These are phyloP conservation scores for Omphalotus olearius DNA, from an alignment of 1,284 basidiomycete species.

Conservation along the genomic window DNA sequence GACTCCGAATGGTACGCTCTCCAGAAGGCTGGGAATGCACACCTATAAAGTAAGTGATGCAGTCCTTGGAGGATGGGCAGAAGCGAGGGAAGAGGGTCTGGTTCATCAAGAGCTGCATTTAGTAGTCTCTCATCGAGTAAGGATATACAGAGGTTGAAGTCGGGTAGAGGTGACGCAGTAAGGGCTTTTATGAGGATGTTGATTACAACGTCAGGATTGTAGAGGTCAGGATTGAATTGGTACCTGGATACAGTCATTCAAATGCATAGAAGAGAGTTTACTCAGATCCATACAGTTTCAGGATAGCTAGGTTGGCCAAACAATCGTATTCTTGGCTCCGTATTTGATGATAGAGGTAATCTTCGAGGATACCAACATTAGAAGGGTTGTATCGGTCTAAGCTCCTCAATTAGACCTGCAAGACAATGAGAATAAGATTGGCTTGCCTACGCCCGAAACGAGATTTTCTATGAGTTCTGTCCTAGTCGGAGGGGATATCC, in stretches of 20 bases:
- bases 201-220: conserved; percentile 89
- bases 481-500: conserved; percentile 69
- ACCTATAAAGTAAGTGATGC: conserved; percentile 78
- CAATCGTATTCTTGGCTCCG: conserved; percentile 89
- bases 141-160: conserved; percentile 92
- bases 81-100: conserved; percentile 71
- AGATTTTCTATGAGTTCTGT: conserved; percentile 86
- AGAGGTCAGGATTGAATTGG: conserved; percentile 93
- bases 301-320: conserved; percentile 86
- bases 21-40: conserved; percentile 93
- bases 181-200: conserved; percentile 94
- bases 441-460: conserved; percentile 86
- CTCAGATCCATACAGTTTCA: conserved; percentile 63
- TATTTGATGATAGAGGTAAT: conserved; percentile 92
- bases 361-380: conserved; percentile 89
- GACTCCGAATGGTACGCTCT: conserved; percentile 61
- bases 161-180: conserved; percentile 77
- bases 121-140: conserved; percentile 75
- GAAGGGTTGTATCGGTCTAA: conserved; percentile 94
- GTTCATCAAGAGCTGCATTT: conserved; percentile 66
- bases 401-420: conserved; percentile 7
- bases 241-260: conserved; percentile 51
- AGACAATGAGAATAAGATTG: neutral
- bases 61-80: conserved; percentile 76
- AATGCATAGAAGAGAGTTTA: neutral